A percentile compares a stretch with the other conserved stretches of the same genome.
Conservation (phyloP, 345 rosid genomes). For the Rhizophora apiculata region DNA sequence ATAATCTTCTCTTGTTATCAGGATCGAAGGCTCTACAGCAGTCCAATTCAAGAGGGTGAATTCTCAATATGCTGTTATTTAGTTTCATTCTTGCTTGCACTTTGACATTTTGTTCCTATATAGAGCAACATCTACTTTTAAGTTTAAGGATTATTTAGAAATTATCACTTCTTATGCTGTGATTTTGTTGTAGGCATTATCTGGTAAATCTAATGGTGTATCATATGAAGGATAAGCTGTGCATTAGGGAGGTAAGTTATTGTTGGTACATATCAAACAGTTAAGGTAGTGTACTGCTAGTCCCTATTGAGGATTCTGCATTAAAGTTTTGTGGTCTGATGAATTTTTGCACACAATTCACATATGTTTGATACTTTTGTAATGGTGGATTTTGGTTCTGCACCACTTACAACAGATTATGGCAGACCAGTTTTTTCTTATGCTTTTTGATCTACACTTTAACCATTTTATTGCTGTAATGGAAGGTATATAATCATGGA, state of each 20-base stretch:
- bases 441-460: slow-evolving; percentile 67
- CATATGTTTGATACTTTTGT: neutral
- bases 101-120: neutral
- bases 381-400: slow-evolving; percentile 46
- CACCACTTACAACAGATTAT: slow-evolving; percentile 68
- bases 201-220: too few relatives aligned
- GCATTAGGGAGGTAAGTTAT: too few relatives aligned
- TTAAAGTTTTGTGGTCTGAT: neutral
- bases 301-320: too few relatives aligned
- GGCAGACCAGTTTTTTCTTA: slow-evolving; percentile 54
- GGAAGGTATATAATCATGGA: slow-evolving; percentile 57
- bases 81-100: neutral
- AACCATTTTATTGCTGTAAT: slow-evolving; percentile 63
- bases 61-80: too few relatives aligned
- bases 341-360: neutral
- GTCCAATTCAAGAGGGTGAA: slow-evolving; percentile 39
- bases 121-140: too few relatives aligned
- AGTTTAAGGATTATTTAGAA: too few relatives aligned
- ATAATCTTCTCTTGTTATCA: slow-evolving; percentile 78
- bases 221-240: too few relatives aligned
- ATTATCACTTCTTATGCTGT: too few relatives aligned
- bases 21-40: slow-evolving; percentile 81
- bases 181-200: too few relatives aligned
- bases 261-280: too few relatives aligned
- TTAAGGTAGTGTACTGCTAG: too few relatives aligned